Evolutionary conservation across 139 green algal genomes (phyloP).

Genomic region (Chlamydomonas urium): DNA sequence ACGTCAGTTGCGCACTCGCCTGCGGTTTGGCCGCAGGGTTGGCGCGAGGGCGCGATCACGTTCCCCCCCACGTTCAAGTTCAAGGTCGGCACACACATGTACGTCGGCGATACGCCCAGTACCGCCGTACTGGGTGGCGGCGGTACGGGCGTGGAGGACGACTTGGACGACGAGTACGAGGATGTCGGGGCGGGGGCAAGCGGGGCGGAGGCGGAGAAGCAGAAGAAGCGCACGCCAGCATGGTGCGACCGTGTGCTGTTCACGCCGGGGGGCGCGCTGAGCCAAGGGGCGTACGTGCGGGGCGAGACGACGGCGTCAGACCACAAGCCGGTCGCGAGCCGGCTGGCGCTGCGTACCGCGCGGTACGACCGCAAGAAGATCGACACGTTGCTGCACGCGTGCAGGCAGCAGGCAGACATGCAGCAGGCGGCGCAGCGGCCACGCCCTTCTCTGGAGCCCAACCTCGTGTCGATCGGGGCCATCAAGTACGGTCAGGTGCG

Average conservation of each 20-base stretch:
- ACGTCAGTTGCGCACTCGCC: too few species aligned
- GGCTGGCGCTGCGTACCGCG: not conserved
- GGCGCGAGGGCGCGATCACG: conserved; percentile 66
- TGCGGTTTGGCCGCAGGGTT: conserved; percentile 56
- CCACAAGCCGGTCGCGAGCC: conserved; percentile 54
- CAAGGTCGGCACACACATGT: conserved; percentile 27
- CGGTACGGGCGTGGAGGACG: conserved; percentile 2
- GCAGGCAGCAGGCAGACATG: conserved; percentile 43
- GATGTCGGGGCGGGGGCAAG: not conserved
- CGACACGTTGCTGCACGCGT: conserved; percentile 40
- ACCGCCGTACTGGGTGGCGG: not conserved
- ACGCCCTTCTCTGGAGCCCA: not conserved
- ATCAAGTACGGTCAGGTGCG: not conserved
- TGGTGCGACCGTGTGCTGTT: conserved; percentile 82
- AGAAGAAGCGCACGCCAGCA: conserved; percentile 73
- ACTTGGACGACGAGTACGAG: not conserved
- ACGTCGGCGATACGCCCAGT: conserved; percentile 7
- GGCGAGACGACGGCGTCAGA: conserved; percentile 51
- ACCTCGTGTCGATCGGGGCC: not conserved
- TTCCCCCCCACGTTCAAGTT: conserved; percentile 97
- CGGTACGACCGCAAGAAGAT: conserved; percentile 30
- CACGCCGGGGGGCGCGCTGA: conserved; percentile 24
- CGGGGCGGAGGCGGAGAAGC: conserved; percentile 13
- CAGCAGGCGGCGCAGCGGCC: conserved; percentile 46
- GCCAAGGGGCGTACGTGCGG: conserved; percentile 58